Evolutionary conservation across 208 protist genomes (phyloP).

Genomic region (Leptomonas seymouri): DNA sequence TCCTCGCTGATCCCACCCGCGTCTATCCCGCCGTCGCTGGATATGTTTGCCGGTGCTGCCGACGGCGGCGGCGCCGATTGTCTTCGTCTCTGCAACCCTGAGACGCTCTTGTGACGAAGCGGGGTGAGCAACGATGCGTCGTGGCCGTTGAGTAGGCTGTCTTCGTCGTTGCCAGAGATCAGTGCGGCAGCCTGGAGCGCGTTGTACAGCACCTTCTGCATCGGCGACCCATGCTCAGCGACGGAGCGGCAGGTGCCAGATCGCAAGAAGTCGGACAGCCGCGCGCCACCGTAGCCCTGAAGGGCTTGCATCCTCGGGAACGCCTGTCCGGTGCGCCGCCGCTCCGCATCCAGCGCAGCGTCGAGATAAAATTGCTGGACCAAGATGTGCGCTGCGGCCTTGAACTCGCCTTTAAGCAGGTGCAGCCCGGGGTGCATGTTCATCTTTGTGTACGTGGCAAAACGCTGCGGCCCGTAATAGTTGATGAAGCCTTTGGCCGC

Average conservation of each 20-base stretch:
- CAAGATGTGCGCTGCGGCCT: constrained; percentile 80
- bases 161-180: constrained; percentile 37
- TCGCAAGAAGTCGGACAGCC: constrained; percentile 51
- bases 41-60: constrained; percentile 1
- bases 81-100: background rate
- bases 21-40: background rate
- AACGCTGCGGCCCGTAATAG: constrained; percentile 84
- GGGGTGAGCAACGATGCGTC: background rate
- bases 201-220: constrained; percentile 80
- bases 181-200: constrained; percentile 72
- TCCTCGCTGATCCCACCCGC: constrained; percentile 37
- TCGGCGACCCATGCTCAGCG: constrained; percentile 65
- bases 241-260: constrained; percentile 47
- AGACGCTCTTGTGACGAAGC: background rate
- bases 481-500: constrained; percentile 87
- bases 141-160: constrained; percentile 9
- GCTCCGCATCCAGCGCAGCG: constrained; percentile 66
- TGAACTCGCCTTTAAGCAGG: constrained; percentile 82
- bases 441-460: constrained; percentile 77
- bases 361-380: constrained; percentile 91
- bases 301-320: constrained; percentile 46
- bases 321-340: constrained; percentile 47
- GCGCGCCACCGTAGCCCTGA: constrained; percentile 46
- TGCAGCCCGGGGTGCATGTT: constrained; percentile 90
- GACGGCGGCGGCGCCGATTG: background rate